These are phyloP conservation scores for Ganoderma meredithae DNA, from an alignment of 1,284 basidiomycete species.

Conservation along the genomic window DNA sequence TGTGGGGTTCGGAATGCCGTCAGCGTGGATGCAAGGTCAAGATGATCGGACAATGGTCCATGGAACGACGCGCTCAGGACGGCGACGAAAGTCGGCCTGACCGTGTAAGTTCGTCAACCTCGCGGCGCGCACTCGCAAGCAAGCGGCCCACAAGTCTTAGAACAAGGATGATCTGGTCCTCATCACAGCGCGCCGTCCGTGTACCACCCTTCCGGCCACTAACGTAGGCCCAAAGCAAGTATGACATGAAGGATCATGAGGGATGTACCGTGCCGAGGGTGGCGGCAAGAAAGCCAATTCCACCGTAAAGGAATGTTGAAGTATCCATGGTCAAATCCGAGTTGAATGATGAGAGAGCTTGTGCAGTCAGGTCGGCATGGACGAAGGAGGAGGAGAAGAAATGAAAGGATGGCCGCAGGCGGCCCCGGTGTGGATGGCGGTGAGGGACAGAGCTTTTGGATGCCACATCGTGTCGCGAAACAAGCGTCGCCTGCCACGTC, in stretches of 20 bases:
- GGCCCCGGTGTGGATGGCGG: background rate
- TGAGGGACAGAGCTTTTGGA: background rate
- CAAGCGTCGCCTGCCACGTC: constrained; percentile 27
- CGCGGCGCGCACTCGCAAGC: constrained; percentile 55
- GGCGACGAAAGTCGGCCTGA: constrained; percentile 47
- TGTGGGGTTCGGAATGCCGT: constrained; percentile 38
- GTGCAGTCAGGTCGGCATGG: constrained; percentile 28
- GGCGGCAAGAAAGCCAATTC: constrained; percentile 35
- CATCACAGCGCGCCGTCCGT: constrained; percentile 54
- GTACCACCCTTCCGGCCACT: background rate
- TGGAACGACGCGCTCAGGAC: constrained; percentile 41
- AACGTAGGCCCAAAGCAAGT: background rate
- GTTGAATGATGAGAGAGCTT: background rate
- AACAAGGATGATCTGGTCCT: constrained; percentile 87
- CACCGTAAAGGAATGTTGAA: constrained; percentile 34
- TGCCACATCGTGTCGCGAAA: background rate
- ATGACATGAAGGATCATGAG: background rate
- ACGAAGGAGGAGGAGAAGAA: constrained; percentile 9
- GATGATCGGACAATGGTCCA: constrained; percentile 29
- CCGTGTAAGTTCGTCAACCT: constrained; percentile 69
- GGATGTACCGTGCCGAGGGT: constrained; percentile 38
- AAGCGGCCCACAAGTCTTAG: constrained; percentile 75
- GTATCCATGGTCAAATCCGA: constrained; percentile 32
- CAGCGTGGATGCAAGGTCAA: constrained; percentile 23
- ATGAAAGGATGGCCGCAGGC: background rate